These are phyloP conservation scores for Metschnikowia corniflorae DNA, from an alignment of 805 yeast species.

Conservation along the genomic window DNA sequence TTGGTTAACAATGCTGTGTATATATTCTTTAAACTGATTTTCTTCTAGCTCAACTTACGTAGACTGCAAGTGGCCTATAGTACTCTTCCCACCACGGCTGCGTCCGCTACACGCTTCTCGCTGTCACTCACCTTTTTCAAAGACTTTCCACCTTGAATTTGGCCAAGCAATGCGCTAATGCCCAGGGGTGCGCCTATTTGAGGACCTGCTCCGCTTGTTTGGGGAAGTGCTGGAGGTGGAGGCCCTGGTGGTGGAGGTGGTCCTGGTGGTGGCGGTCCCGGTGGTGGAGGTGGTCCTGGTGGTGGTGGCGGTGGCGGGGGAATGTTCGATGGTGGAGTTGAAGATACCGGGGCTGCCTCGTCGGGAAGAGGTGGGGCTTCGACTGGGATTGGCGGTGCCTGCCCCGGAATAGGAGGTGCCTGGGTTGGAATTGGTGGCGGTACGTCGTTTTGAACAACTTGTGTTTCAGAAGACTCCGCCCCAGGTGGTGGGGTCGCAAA, in stretches of 20 bases:
- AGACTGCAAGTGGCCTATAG: conserved; percentile 17
- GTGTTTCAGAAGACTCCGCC: conserved; percentile 3
- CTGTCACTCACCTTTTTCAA: conserved; percentile 50
- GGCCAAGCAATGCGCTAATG: conserved; percentile 51
- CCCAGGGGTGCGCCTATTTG: conserved; percentile 26
- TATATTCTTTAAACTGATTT: too few relatives aligned
- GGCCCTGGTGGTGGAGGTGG: conserved; percentile 4
- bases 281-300: neutral
- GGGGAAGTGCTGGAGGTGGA: conserved; percentile 13
- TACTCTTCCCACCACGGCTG: conserved; percentile 51
- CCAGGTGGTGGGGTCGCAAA: conserved; percentile 19
- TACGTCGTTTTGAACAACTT: neutral
- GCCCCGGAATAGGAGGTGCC: conserved; percentile 11
- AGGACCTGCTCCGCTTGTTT: conserved; percentile 22
- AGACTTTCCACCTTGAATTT: conserved; percentile 50
- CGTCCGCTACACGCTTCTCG: conserved; percentile 44
- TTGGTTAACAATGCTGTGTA: too few relatives aligned
- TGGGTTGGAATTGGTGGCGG: conserved; percentile 18
- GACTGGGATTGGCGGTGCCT: conserved; percentile 18
- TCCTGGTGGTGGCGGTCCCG: neutral
- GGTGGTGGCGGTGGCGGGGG: conserved; percentile 14
- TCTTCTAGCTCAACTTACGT: too few relatives aligned
- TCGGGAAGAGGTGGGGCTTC: conserved; percentile 17
- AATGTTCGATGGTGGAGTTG: neutral
- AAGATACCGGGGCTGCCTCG: neutral